A percentile compares a stretch with the other conserved stretches of the same genome.
These are phyloP conservation scores for Pelagomonas calceolata DNA, from an alignment of 108 stramenopile species.

Conservation along the genomic window DNA sequence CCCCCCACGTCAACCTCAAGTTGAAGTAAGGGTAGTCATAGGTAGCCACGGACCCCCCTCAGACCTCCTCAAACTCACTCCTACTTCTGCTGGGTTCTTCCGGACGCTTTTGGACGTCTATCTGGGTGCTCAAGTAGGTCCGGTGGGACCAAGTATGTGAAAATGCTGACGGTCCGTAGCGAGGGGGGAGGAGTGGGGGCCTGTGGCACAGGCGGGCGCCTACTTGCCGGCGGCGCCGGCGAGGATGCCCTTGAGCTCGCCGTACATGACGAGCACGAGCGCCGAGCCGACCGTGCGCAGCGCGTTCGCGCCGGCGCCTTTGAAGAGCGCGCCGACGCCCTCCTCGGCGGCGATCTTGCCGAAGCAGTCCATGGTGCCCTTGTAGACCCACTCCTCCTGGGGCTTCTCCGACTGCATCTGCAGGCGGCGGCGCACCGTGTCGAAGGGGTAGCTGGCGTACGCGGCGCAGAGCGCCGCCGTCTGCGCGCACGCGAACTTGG, in stretches of 20 bases:
- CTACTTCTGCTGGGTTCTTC: too few relatives aligned
- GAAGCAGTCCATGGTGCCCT: conserved; percentile 89
- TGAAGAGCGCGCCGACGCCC: conserved; percentile 85
- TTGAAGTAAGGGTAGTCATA: too few relatives aligned
- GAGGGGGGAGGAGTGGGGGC: too few relatives aligned
- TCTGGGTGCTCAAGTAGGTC: too few relatives aligned
- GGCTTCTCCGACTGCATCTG: conserved; percentile 98
- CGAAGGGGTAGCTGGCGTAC: conserved; percentile 97
- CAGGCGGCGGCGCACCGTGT: conserved; percentile 98
- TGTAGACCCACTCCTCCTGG: conserved; percentile 83
- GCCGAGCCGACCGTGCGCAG: conserved; percentile 95
- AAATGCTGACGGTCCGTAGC: too few relatives aligned
- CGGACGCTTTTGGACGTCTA: too few relatives aligned
- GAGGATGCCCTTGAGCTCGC: conserved; percentile 81
- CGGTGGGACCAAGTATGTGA: too few relatives aligned
- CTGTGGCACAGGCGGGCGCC: too few relatives aligned
- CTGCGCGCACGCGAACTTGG: conserved; percentile 93
- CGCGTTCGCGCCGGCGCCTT: conserved; percentile 98
- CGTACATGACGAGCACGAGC: conserved; percentile 91
- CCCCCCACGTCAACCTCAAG: too few relatives aligned
- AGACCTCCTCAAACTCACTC: too few relatives aligned
- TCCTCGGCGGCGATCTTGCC: conserved; percentile 81
- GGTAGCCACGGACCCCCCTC: too few relatives aligned
- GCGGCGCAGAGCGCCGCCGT: conserved; percentile 80
- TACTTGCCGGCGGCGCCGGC: too few relatives aligned